Base-by-base conservation (phyloP, 352 stramenopile species). In the Pythium insidiosum region DNA sequence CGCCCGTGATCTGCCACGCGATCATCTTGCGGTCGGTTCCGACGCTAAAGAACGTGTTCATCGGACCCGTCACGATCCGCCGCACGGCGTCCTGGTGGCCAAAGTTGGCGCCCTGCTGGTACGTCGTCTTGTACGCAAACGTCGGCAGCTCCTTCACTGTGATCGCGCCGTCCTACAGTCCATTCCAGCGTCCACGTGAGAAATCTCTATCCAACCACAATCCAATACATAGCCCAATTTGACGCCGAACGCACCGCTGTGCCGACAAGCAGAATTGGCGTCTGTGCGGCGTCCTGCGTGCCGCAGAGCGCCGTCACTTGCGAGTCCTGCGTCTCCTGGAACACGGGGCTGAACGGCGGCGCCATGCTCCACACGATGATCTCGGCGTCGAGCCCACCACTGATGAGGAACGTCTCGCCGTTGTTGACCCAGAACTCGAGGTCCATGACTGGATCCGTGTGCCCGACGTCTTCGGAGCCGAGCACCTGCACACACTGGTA, bases 391-490 rank as follows among this genome's bases (percentile, higher is more conserved):
- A 90, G 49, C 22, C 75, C 78, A 40, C 73, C 75, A 33, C 77
- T 90, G 41, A 93, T 90, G 26, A 93, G 73, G 56, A 87, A 93
- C n/a, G 73, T 83, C 61, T 93, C 81, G 49, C 61, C 72, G 23
- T 78, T 63, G 58, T 88, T 92, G 30, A 89, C 75, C 81, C 78
- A 93, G 41, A 93, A 82, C 44, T 92, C 80, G 19, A 92, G 55
- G 57, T 92, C 81, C 74, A 88, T 90, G 28, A 93, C 78, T 5
- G 79, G 64, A 13, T 93, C 80, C 25, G 71, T 85, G 61, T 93
- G 81, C 15, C 77, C 73, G 55, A 69, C 69, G 42, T 89, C 67
- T 21, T 85, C 75, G 4, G 46, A 43, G 10, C 71, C 72, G 0
- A 93, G 65, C 48, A 88, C 66, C 41, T 86, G 90, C 29, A 88